Evolutionary conservation across 352 stramenopile genomes (phyloP).

Genomic region (Pythium plurisporium): DNA sequence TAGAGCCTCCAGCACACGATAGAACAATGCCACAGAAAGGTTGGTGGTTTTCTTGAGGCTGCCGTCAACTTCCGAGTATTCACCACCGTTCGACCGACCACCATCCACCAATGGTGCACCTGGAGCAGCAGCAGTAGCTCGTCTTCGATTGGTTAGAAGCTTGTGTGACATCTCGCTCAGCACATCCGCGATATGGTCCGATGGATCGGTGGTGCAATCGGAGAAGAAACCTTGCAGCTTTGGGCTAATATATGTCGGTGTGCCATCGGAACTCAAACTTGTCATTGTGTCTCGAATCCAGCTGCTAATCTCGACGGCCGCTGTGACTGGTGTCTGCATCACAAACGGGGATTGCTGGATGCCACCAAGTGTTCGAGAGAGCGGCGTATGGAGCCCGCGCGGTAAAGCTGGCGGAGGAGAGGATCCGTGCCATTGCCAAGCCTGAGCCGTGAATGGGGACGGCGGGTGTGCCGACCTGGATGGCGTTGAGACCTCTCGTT

Average conservation of each 20-base stretch:
- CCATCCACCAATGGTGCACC: neutral
- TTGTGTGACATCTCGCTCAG: conserved; percentile 47
- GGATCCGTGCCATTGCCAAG: conserved; percentile 74
- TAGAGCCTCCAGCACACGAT: conserved; percentile 72
- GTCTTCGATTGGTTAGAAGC: conserved; percentile 38
- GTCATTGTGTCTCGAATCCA: conserved; percentile 70
- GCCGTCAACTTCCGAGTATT: conserved; percentile 60
- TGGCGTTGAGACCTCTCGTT: conserved; percentile 12
- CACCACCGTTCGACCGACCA: neutral
- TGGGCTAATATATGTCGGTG: conserved; percentile 32
- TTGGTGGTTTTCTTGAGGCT: conserved; percentile 72
- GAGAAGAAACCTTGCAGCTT: conserved; percentile 57
- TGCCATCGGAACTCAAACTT: neutral
- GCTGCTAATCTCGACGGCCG: conserved; percentile 77
- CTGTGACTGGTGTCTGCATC: conserved; percentile 66
- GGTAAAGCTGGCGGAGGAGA: conserved; percentile 34
- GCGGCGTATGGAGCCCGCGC: conserved; percentile 28
- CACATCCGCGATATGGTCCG: conserved; percentile 44
- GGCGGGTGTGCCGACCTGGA: conserved; percentile 22
- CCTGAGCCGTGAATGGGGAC: conserved; percentile 44
- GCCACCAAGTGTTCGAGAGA: conserved; percentile 16
- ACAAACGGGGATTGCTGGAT: conserved; percentile 36
- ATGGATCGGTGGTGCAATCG: conserved; percentile 52
- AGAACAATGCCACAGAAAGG: conserved; percentile 69
- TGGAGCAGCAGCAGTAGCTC: conserved; percentile 10